Evolutionary conservation across 2,329 filamentous ascomycete genomes (phyloP).

Genomic region (Exophiala bonariae): DNA sequence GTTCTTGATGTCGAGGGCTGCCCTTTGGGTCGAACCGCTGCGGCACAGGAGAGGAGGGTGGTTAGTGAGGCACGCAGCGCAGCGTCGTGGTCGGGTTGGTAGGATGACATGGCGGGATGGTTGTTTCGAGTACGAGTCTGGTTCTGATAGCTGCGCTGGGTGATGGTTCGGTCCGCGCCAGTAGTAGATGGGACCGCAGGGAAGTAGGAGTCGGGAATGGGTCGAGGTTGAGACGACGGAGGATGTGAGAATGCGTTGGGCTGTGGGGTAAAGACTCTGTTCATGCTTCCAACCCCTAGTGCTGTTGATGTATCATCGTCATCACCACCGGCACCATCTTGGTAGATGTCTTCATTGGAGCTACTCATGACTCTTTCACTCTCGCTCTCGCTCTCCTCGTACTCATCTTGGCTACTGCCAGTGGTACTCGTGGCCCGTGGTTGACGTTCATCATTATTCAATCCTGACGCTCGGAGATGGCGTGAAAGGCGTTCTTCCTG

Average conservation of each 20-base stretch:
- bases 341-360: slow-evolving; percentile 59
- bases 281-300: slow-evolving; percentile 63
- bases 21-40: slow-evolving; percentile 78
- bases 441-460: too few species aligned
- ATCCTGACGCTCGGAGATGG: slow-evolving; percentile 45
- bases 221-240: slow-evolving; percentile 55
- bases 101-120: slow-evolving; percentile 56
- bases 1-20: slow-evolving; percentile 31
- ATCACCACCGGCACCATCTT: slow-evolving; percentile 44
- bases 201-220: slow-evolving; percentile 50
- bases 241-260: slow-evolving; percentile 92
- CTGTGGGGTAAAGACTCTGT: slow-evolving; percentile 71
- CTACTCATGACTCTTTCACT: slow-evolving; percentile 71
- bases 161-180: slow-evolving; percentile 15
- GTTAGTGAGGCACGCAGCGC: slow-evolving; percentile 91
- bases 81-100: slow-evolving; percentile 88
- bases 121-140: slow-evolving; percentile 12
- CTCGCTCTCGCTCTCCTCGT: slow-evolving; percentile 89
- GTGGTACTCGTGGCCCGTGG: slow-evolving; percentile 47
- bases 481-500: slow-evolving; percentile 62
- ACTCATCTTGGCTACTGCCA: slow-evolving; percentile 86
- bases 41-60: slow-evolving; percentile 90
- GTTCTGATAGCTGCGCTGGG: slow-evolving; percentile 30
- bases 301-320: slow-evolving; percentile 82
- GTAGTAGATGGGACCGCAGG: slow-evolving; percentile 25